phyloP scores from a whole-genome alignment of 75 land plant genomes.

The Selaginella tamariscina region DNA sequence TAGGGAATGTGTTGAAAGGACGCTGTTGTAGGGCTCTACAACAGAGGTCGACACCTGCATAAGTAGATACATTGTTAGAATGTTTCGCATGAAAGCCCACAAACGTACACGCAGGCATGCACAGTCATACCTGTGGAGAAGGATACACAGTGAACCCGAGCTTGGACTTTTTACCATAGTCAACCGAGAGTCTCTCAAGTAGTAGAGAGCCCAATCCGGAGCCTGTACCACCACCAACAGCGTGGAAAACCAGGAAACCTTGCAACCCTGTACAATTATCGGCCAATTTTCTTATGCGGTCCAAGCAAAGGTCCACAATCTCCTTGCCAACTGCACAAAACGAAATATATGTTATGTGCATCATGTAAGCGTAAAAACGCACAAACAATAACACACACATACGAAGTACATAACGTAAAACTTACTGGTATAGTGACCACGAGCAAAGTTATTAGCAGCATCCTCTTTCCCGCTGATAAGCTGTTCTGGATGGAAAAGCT shows the following conservation, averaged over 20 bases:
- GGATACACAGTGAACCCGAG: conserved; percentile 25
- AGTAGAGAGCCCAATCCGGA: conserved; percentile 54
- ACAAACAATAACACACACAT: conserved; percentile 1
- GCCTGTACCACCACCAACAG: conserved; percentile 65
- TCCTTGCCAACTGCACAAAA: conserved; percentile 37
- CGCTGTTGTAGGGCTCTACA: not conserved
- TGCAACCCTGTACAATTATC: conserved; percentile 59
- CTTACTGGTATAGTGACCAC: conserved; percentile 40
- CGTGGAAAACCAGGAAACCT: conserved; percentile 59
- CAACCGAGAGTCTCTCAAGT: conserved; percentile 45
- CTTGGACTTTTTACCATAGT: conserved; percentile 36
- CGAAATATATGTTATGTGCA: not conserved
- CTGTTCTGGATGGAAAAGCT: conserved; percentile 50
- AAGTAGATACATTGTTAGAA: conserved; percentile 15
- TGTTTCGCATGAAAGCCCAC: no score
- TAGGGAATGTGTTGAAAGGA: not conserved
- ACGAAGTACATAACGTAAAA: not conserved
- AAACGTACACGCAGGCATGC: no score
- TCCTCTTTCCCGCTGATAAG: conserved; percentile 51
- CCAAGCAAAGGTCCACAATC: conserved; percentile 52
- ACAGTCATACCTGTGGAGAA: conserved; percentile 21
- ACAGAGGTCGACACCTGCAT: conserved; percentile 19
- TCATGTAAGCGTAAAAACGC: not conserved
- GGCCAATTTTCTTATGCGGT: conserved; percentile 51
- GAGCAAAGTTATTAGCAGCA: conserved; percentile 42